These are phyloP conservation scores for Berberis thunbergii DNA, from an alignment of 164 flowering plant genomes.

Conservation along the genomic window DNA sequence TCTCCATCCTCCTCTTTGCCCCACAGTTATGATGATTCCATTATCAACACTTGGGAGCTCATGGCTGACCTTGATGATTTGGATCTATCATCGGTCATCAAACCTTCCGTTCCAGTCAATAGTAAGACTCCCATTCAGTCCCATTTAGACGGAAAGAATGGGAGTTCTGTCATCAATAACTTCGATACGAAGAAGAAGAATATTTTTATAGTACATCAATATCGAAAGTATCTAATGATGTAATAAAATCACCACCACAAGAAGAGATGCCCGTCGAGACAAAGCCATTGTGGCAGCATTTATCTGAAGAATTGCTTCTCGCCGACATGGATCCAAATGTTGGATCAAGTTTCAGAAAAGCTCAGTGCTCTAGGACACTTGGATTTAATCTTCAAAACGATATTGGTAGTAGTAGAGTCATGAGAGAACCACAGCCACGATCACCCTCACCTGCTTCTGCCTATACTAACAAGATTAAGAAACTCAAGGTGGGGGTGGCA, in stretches of 20 bases:
- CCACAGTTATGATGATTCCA: not conserved
- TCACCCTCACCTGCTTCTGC: no score
- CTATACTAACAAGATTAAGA: not conserved
- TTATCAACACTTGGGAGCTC: slow-evolving; percentile 1
- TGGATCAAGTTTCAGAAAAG: slow-evolving; percentile 39
- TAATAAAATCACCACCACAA: not conserved
- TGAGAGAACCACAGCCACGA: no score
- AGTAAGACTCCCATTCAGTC: no score
- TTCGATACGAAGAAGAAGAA: no score
- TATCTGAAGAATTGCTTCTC: slow-evolving; percentile 64
- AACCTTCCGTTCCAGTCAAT: no score
- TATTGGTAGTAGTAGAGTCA: not conserved
- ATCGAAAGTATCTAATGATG: no score
- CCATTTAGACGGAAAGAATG: no score
- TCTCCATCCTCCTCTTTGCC: not conserved
- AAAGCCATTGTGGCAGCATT: slow-evolving; percentile 77
- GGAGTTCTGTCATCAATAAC: no score
- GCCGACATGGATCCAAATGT: slow-evolving; percentile 67
- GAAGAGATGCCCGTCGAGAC: slow-evolving; percentile 2
- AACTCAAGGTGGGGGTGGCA: slow-evolving; percentile 10
- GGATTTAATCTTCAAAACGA: slow-evolving; percentile 9
- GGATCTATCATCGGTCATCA: not conserved
- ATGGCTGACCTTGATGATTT: not conserved
- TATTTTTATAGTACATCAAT: no score
- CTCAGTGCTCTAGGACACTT: slow-evolving; percentile 33